Conservation (phyloP, 495 filamentous ascomycete genomes). For the Beverwykella pulmonaria region DNA sequence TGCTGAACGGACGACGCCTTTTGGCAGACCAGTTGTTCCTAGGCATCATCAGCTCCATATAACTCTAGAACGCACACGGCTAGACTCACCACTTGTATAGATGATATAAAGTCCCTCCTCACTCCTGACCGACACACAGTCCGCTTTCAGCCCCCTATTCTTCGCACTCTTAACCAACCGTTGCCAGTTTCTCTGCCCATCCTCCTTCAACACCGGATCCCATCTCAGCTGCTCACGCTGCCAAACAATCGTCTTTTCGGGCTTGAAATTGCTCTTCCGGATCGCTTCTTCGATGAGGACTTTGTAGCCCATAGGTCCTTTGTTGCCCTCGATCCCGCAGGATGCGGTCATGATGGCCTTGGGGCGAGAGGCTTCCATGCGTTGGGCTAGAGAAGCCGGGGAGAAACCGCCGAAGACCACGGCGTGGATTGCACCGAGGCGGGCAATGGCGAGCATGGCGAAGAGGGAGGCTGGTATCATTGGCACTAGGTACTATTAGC, state of each 20-base stretch:
- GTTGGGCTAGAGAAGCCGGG: conserved; percentile 76
- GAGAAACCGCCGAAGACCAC: conserved; percentile 95
- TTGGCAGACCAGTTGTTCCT: conserved; percentile 84
- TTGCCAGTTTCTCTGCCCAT: conserved; percentile 79
- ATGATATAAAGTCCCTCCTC: conserved; percentile 86
- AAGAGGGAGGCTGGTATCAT: conserved; percentile 91
- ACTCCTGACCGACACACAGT: conserved; percentile 73
- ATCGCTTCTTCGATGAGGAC: conserved; percentile 60
- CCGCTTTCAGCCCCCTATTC: conserved; percentile 64
- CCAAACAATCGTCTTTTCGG: conserved; percentile 69
- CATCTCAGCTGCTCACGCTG: conserved; percentile 75
- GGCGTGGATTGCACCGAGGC: conserved; percentile 84
- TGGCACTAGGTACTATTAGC: conserved; percentile 64
- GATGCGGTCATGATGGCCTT: conserved; percentile 81
- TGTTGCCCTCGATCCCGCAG: conserved; percentile 87
- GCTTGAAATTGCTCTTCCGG: conserved; percentile 43
- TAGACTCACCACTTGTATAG: conserved; percentile 70
- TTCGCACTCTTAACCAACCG: conserved; percentile 68
- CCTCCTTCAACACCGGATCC: conserved; percentile 63
- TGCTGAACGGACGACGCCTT: conserved; percentile 82
- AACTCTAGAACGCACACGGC: conserved; percentile 16
- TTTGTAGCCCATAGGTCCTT: conserved; percentile 72
- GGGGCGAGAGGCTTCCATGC: conserved; percentile 81
- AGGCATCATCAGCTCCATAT: conserved; percentile 28
- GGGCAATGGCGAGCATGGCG: conserved; percentile 77